Evolutionary conservation across 805 yeast genomes (phyloP).

Genomic region (Zygotorulaspora chibaensis): DNA sequence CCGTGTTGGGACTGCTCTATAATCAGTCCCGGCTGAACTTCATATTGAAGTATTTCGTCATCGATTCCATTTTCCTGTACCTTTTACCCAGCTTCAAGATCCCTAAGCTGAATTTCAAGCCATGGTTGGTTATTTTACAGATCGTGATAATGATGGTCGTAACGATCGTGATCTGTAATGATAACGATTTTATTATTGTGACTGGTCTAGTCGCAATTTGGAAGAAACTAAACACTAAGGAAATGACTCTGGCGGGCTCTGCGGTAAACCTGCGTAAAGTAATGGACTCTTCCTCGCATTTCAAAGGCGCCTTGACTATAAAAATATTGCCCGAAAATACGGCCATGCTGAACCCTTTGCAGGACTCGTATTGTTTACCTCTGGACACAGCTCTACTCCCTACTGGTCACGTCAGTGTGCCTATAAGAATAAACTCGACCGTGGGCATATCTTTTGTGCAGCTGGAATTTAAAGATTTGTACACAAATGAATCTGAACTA

Average conservation of each 20-base stretch:
- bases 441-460: conserved; percentile 65
- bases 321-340: conserved; percentile 89
- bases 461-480: conserved; percentile 55
- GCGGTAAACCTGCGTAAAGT: conserved; percentile 33
- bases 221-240: conserved; percentile 42
- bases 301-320: conserved; percentile 81
- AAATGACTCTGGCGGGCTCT: conserved; percentile 51
- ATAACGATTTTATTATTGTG: conserved; percentile 46
- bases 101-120: conserved; percentile 66
- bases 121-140: conserved; percentile 48
- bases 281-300: conserved; percentile 44
- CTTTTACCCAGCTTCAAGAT: conserved; percentile 69
- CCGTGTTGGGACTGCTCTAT: conserved; percentile 34
- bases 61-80: conserved; percentile 71
- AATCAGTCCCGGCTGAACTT: conserved; percentile 52
- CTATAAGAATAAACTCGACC: conserved; percentile 78
- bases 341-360: conserved; percentile 74
- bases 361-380: conserved; percentile 59
- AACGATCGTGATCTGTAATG: conserved; percentile 53
- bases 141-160: conserved; percentile 44
- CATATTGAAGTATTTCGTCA: conserved; percentile 61
- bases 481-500: conserved; percentile 42
- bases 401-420: conserved; percentile 39
- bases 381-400: conserved; percentile 21
- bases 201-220: conserved; percentile 40